phyloP scores from a whole-genome alignment of 768 basidiomycete species.

The Gloeopeniophorella convolvens region DNA sequence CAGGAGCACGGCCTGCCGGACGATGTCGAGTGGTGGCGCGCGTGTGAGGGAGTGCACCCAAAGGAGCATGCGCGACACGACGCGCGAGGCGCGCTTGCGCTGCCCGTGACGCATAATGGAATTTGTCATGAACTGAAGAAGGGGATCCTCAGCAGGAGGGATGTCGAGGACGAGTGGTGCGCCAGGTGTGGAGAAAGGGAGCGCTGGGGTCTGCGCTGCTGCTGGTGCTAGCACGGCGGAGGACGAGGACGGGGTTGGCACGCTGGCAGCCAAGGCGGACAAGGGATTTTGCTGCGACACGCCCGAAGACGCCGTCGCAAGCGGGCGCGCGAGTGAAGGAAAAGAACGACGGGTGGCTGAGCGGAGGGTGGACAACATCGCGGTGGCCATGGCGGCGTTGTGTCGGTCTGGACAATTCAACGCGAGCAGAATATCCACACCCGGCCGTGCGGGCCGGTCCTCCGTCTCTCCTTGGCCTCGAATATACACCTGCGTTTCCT shows the following conservation, averaged over 20 bases:
- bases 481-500: no score
- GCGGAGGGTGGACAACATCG: constrained; percentile 14
- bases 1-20: constrained; percentile 62
- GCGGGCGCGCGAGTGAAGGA: constrained; percentile 8
- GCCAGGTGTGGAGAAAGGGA: background rate
- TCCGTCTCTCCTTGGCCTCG: no score
- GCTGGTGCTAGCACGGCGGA: no score
- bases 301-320: constrained; percentile 7
- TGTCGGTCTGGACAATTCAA: no score
- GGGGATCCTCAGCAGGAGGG: constrained; percentile 69
- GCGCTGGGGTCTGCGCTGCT: background rate
- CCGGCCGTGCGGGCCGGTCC: no score
- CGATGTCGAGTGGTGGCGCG: constrained; percentile 71
- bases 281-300: constrained; percentile 4
- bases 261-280: background rate
- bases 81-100: constrained; percentile 51
- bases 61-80: constrained; percentile 56
- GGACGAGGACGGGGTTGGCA: background rate
- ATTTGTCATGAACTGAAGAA: constrained; percentile 61
- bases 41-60: constrained; percentile 70
- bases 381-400: background rate
- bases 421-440: no score
- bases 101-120: constrained; percentile 58
- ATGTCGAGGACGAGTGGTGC: constrained; percentile 36
- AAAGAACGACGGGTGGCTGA: constrained; percentile 2